These are phyloP conservation scores for Hamamelis virginiana DNA, from an alignment of 164 flowering plant species.

Conservation along the genomic window DNA sequence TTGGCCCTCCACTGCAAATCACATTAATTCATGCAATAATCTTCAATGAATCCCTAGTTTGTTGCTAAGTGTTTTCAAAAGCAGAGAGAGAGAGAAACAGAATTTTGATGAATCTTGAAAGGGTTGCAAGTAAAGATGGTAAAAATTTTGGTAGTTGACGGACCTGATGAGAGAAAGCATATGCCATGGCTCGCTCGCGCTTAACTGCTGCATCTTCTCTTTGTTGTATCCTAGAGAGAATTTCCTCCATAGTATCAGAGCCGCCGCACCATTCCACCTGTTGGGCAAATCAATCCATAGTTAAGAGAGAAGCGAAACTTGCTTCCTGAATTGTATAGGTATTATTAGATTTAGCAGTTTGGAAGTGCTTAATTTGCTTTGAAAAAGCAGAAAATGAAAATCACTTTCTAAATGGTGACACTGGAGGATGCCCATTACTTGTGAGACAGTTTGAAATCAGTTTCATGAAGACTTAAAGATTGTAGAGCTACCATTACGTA, in stretches of 20 bases:
- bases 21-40: not conserved
- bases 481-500: not conserved
- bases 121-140: not conserved
- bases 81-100: too few relatives aligned
- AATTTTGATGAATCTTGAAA: too few relatives aligned
- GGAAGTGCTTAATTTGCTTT: not conserved
- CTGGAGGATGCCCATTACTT: too few relatives aligned
- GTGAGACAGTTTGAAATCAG: not conserved
- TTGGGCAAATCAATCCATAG: not conserved
- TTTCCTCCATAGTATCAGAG: conserved; percentile 73
- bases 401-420: too few relatives aligned
- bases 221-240: conserved; percentile 72
- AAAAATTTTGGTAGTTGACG: not conserved
- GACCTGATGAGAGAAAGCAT: conserved; percentile 98
- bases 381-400: not conserved
- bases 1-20: conserved; percentile 52
- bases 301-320: not conserved
- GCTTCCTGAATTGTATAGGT: not conserved
- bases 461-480: conserved; percentile 5
- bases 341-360: too few relatives aligned
- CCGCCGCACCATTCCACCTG: conserved; percentile 78
- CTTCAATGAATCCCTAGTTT: not conserved
- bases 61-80: too few relatives aligned
- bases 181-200: conserved; percentile 97
- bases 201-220: conserved; percentile 91